phyloP scores from a whole-genome alignment of 441 rosid species.

The Bruguiera hainesii region DNA sequence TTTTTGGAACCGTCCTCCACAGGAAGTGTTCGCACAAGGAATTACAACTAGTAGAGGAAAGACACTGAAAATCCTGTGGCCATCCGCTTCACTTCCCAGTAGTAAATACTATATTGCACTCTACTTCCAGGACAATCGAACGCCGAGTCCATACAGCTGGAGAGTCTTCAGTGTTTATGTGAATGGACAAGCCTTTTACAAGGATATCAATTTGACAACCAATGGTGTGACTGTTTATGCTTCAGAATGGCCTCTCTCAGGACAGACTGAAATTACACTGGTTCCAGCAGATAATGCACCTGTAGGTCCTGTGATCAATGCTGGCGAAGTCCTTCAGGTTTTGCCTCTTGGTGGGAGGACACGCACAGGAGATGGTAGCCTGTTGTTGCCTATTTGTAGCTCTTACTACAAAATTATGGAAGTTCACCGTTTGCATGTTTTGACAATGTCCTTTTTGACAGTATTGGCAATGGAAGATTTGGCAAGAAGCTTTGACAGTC shows the following conservation, averaged over 20 bases:
- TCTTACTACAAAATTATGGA: neutral
- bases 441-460: conserved; percentile 18
- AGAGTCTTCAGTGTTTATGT: conserved; percentile 62
- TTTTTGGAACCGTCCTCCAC: conserved; percentile 85
- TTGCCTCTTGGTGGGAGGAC: conserved; percentile 66
- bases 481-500: conserved; percentile 48
- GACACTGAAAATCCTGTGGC: conserved; percentile 58
- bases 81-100: conserved; percentile 47
- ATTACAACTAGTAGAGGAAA: conserved; percentile 57
- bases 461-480: conserved; percentile 67
- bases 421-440: neutral
- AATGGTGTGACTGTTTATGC: conserved; percentile 64
- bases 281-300: conserved; percentile 39
- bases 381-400: conserved; percentile 9
- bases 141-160: conserved; percentile 60
- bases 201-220: conserved; percentile 57
- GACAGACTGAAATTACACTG: conserved; percentile 55
- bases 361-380: conserved; percentile 62
- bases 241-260: conserved; percentile 69
- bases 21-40: conserved; percentile 44
- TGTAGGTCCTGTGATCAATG: conserved; percentile 69
- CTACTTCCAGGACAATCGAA: conserved; percentile 74
- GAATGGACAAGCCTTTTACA: conserved; percentile 56
- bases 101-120: conserved; percentile 69
- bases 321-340: conserved; percentile 75